Conservation (phyloP, 805 yeast species). For the Metschnikowia orientalis region DNA sequence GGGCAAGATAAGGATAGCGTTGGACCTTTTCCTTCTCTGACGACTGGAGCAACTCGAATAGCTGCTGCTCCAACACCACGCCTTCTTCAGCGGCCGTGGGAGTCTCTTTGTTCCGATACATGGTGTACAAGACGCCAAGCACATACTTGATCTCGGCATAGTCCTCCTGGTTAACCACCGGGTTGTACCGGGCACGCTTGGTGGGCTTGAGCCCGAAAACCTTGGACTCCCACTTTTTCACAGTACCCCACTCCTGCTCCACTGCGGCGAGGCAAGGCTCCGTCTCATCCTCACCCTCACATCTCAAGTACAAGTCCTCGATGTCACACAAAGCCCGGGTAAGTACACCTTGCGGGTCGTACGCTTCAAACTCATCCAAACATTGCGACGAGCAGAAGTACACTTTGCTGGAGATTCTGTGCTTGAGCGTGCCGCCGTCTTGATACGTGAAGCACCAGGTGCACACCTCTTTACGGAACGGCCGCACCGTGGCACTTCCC, state of each 20-base stretch:
- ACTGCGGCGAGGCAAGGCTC: constrained; percentile 12
- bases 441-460: constrained; percentile 47
- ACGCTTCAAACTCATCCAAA: constrained; percentile 27
- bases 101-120: constrained; percentile 8
- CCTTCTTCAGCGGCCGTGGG: constrained; percentile 5
- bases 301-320: constrained; percentile 29
- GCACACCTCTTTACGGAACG: constrained; percentile 63
- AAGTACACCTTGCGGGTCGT: constrained; percentile 36
- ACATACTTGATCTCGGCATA: constrained; percentile 50
- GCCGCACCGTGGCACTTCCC: constrained; percentile 45
- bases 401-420: constrained; percentile 25
- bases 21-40: constrained; percentile 45
- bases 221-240: constrained; percentile 34
- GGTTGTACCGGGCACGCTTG: constrained; percentile 29
- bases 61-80: constrained; percentile 18
- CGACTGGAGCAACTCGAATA: constrained; percentile 46
- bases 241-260: constrained; percentile 34
- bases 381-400: constrained; percentile 55
- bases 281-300: constrained; percentile 20
- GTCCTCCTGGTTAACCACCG: constrained; percentile 49
- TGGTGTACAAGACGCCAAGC: constrained; percentile 18
- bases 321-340: constrained; percentile 32
- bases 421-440: constrained; percentile 45
- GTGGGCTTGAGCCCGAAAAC: constrained; percentile 30
- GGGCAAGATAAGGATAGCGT: constrained; percentile 44